Base-by-base conservation (phyloP, 169 alveolate genomes). In the Eimeria maxima region DNA sequence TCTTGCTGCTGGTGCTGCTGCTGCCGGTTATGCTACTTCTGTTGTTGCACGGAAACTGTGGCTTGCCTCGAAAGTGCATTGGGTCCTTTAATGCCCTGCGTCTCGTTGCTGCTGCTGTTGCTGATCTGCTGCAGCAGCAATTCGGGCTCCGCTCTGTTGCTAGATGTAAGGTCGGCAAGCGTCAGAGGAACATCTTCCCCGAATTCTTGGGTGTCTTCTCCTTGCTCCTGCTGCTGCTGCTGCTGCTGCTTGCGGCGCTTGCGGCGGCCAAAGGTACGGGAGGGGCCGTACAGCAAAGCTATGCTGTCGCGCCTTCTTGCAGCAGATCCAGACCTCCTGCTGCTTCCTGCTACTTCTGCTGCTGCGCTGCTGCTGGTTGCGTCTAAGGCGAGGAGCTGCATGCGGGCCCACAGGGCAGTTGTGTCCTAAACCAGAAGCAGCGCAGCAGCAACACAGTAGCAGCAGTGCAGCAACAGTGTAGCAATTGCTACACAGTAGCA, bases 261-360 rank as follows among this genome's bases (percentile, higher is more conserved):
- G 89, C 89, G 89, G 67, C 65, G 89, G 38, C 89, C 89, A 78
- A 78, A 42, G 89, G 16, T 27, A 4, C 89, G 89, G 67, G 89
- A 42, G 60, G 65, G 89, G 67, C 89, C 89, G 38, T 0, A 78
- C 42, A 78, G 42, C 2, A 14, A 33, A 18, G 89, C 44, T 22
- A 47, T 7, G 16, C 55, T 14, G 24, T 78, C 89, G 29, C 63
- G 89, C 29, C 65, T 60, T 24, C 33, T 42, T 45, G 18, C 14
- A 20, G 33, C 89, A 7, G 24, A 44, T 13, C 65, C 89, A 13
- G 55, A 5, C 20, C 27, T 78, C 38, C 10, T 13, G 60, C 44
- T 47, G 60, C 11, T 33, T 4, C 42, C 47, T 78, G 60, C 89
- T 78, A 65, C 60, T 53, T 7, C 60, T 53, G 60, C 60, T 53